Evolutionary conservation across 345 rosid genomes (phyloP), one percentile per base, ranked within the genome.

Genomic region (Populus davidiana): DNA sequence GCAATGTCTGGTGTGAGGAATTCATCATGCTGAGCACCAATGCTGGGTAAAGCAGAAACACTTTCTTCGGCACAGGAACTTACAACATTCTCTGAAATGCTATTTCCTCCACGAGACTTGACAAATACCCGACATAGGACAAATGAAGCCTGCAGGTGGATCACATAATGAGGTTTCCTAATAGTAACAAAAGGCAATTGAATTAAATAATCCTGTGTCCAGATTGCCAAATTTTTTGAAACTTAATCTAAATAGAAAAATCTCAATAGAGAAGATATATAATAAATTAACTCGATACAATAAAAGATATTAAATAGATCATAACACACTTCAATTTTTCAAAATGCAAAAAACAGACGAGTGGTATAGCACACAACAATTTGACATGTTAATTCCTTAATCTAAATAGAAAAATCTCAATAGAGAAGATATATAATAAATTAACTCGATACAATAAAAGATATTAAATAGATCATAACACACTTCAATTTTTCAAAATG

Each of bases 41-140:
- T 47, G 59, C 77, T 85, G 44, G 76, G 83, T 13, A 80, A 77
- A n/a, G 86, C 89, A 72, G 88, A 79, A 52, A 70, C 86, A 83
- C 81, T 78, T 73, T 84, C 85, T 68, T 82, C 88, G 14, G 85
- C 88, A 79, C 76, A 83, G 54, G 77, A 76, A 70, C 83, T 85
- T 47, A 78, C 70, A 61, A 83, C 75, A 76, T 81, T 85, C 64
- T 79, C 83, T 8, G 91, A 81, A 25, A 65, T 6, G 29, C 82
- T 74, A 72, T 77, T 83, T 76, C 82, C 85, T 77, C 66, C 77
- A 31, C 11, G 82, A 75, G 88, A 76, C 71, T 85, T 86, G 68
- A 83, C 52, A 71, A 82, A 88, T 35, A 88, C 78, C 69, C 89
- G 86, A 43, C 93, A 90, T 23, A 83, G 74, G 2, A 83, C 93